Conservation (phyloP, 2,329 filamentous ascomycete species). For the Cyphellophora attinorum region DNA sequence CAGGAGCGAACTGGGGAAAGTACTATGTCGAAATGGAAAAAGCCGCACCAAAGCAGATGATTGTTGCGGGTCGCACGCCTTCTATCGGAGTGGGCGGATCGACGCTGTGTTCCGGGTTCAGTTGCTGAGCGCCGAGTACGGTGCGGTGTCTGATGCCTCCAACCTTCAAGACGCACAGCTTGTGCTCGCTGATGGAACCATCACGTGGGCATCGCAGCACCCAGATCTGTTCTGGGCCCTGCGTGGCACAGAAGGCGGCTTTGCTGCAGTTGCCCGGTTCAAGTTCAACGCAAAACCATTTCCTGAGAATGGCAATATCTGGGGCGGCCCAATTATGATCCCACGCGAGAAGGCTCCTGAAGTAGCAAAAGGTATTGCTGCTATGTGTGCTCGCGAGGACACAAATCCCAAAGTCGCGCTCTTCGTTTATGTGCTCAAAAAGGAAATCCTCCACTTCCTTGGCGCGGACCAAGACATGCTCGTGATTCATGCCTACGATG, state of each 20-base stretch:
- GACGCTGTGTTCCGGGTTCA: slow-evolving; percentile 28
- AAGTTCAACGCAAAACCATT: slow-evolving; percentile 13
- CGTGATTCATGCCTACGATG: slow-evolving; percentile 10
- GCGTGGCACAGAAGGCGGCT: slow-evolving; percentile 29
- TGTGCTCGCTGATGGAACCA: slow-evolving; percentile 26
- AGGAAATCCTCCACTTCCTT: slow-evolving; percentile 5
- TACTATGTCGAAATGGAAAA: slow-evolving; percentile 27
- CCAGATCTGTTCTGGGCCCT: slow-evolving; percentile 33
- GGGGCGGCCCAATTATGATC: slow-evolving; percentile 12
- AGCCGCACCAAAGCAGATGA: slow-evolving; percentile 24
- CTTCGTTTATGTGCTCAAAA: slow-evolving; percentile 10
- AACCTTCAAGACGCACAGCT: slow-evolving; percentile 32
- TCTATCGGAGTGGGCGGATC: slow-evolving; percentile 31
- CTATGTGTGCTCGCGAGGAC: slow-evolving; percentile 7
- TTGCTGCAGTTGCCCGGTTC: slow-evolving; percentile 11
- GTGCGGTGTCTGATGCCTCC: slow-evolving; percentile 28
- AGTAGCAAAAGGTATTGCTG: slow-evolving; percentile 7
- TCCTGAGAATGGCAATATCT: slow-evolving; percentile 9
- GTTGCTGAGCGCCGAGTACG: slow-evolving; percentile 28
- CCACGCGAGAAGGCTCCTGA: slow-evolving; percentile 6
- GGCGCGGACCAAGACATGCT: slow-evolving; percentile 8
- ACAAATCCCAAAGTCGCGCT: slow-evolving; percentile 7
- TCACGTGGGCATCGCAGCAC: slow-evolving; percentile 29
- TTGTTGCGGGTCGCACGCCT: slow-evolving; percentile 26
- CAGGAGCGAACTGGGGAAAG: slow-evolving; percentile 28